Percentiles rank a stretch among this genome's conserved stretches.
Conservation (phyloP, 805 yeast genomes). For the Yamadazyma akitaensis region DNA sequence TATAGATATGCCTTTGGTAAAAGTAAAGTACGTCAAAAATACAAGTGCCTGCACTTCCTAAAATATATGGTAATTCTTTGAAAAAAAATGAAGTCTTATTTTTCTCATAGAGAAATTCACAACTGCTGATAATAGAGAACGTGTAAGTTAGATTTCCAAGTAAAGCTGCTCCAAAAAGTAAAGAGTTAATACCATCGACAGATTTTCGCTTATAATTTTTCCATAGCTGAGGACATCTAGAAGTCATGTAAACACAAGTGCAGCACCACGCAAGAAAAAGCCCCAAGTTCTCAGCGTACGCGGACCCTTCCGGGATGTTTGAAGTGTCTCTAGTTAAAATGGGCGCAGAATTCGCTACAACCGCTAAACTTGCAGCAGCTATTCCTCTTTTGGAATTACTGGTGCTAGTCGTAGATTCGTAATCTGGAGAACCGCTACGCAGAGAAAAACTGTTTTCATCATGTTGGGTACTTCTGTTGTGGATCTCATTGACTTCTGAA, state of each 20-base stretch:
- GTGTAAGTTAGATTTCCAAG: conserved; percentile 77
- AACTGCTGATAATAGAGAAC: conserved; percentile 64
- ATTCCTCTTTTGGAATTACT: conserved; percentile 1
- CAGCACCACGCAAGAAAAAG: conserved; percentile 69
- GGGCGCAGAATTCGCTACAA: conserved; percentile 15
- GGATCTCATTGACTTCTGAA: neutral
- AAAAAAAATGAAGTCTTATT: conserved; percentile 47
- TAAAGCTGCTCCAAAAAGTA: conserved; percentile 75
- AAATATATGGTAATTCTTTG: conserved; percentile 74
- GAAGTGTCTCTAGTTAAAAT: neutral
- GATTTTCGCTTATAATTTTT: conserved; percentile 78
- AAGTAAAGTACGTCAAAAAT: conserved; percentile 70
- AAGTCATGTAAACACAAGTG: conserved; percentile 67
- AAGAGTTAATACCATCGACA: conserved; percentile 81
- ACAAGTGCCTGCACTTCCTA: conserved; percentile 86
- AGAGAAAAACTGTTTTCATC: neutral
- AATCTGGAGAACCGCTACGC: neutral
- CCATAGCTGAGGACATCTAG: conserved; percentile 80
- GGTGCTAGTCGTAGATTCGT: neutral
- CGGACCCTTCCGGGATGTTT: neutral
- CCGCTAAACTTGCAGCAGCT: conserved; percentile 9
- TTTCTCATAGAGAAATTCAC: conserved; percentile 41
- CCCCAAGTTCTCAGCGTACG: conserved; percentile 12
- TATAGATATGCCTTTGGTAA: conserved; percentile 50
- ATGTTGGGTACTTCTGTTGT: neutral